These are phyloP conservation scores for Teunomyces cretensis DNA, from an alignment of 805 yeast species.

Conservation along the genomic window DNA sequence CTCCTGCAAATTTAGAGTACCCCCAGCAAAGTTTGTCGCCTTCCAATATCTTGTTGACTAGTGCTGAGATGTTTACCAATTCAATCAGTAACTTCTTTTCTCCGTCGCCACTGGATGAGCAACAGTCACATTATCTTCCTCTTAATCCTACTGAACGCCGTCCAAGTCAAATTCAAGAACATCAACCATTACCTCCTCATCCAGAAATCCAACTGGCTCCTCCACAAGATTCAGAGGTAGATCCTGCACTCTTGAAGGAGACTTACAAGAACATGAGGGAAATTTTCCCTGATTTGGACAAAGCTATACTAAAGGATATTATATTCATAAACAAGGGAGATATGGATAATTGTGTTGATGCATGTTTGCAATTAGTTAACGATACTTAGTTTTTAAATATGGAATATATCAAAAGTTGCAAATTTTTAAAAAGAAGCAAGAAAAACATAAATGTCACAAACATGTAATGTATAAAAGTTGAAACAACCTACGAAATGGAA, in stretches of 20 bases:
- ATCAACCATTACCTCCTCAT: conserved; percentile 2
- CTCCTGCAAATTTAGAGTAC: conserved; percentile 1
- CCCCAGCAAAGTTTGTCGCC: conserved; percentile 29
- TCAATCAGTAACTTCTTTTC: conserved; percentile 45
- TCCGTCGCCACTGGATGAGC: conserved; percentile 31
- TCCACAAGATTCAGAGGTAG: conserved; percentile 7
- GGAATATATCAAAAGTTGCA: neutral
- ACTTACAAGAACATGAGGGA: conserved; percentile 51
- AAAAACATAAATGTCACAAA: too few relatives aligned
- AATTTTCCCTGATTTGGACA: conserved; percentile 77
- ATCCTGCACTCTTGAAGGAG: conserved; percentile 15
- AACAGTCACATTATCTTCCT: neutral
- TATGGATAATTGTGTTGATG: conserved; percentile 74
- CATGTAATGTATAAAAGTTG: too few relatives aligned
- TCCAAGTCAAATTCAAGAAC: neutral
- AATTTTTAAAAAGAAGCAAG: neutral
- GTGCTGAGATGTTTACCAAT: conserved; percentile 53
- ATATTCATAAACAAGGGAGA: conserved; percentile 63
- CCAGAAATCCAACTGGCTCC: conserved; percentile 3
- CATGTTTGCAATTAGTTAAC: conserved; percentile 37
- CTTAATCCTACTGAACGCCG: neutral
- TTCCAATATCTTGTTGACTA: conserved; percentile 37
- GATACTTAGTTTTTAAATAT: conserved; percentile 7
- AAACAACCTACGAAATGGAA: too few relatives aligned
- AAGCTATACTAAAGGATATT: conserved; percentile 67